Conservation (phyloP, 495 filamentous ascomycete species). For the Neurospora cerealis region DNA sequence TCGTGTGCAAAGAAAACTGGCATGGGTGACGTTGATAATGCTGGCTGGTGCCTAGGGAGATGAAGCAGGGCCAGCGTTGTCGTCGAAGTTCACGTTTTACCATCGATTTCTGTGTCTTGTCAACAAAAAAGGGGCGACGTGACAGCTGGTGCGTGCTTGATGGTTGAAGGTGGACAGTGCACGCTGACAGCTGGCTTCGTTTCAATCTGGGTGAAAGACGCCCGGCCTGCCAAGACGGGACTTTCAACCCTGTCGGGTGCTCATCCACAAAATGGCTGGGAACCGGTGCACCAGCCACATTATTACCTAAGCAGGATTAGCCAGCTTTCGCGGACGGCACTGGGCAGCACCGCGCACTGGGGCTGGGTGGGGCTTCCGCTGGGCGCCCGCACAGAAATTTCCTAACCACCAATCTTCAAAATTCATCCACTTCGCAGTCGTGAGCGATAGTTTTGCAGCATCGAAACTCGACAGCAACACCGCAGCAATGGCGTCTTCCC, state of each 20-base stretch:
- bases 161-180: not conserved
- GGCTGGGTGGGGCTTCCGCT: conserved; percentile 20
- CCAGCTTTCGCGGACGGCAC: conserved; percentile 1
- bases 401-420: conserved; percentile 24
- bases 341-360: not conserved
- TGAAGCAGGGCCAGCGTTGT: not conserved
- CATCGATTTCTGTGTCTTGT: not conserved
- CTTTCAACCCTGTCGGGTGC: not conserved
- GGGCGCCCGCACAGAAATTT: conserved; percentile 33
- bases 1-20: not conserved
- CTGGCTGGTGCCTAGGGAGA: not conserved
- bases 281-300: conserved; percentile 3
- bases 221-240: not conserved
- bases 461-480: conserved; percentile 45
- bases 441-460: conserved; percentile 32
- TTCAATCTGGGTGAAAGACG: not conserved
- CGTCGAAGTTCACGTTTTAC: not conserved
- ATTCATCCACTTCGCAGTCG: conserved; percentile 35
- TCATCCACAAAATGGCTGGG: not conserved
- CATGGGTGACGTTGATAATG: not conserved
- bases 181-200: not conserved
- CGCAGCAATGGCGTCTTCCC: conserved; percentile 50
- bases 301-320: conserved; percentile 6
- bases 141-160: not conserved
- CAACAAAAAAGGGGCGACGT: not conserved